Conservation (phyloP, 2,329 filamentous ascomycete species). For the Alternaria brassicicola region DNA sequence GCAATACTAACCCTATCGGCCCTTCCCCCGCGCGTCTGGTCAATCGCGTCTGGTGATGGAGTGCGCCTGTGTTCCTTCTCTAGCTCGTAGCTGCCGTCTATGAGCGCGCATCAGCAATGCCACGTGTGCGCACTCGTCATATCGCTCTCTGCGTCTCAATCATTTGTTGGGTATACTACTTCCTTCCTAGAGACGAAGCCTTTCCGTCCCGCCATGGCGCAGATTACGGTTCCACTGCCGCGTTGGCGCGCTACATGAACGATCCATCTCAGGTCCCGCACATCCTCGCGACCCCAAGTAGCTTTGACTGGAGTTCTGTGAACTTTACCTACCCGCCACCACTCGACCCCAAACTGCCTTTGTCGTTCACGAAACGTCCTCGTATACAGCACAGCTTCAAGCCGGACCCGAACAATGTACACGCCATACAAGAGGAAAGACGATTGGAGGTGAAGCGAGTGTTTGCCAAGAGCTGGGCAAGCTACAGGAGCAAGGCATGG, state of each 20-base stretch:
- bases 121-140: constrained; percentile 38
- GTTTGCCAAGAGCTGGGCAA: constrained; percentile 53
- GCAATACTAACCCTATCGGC: constrained; percentile 11
- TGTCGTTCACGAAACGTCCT: constrained; percentile 37
- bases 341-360: constrained; percentile 36
- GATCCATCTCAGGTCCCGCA: constrained; percentile 27
- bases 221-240: constrained; percentile 25
- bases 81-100: constrained; percentile 1
- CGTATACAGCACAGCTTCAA: constrained; percentile 43
- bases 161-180: constrained; percentile 36
- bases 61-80: not conserved
- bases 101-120: constrained; percentile 27
- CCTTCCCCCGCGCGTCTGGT: not conserved
- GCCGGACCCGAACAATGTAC: constrained; percentile 22
- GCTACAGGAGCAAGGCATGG: constrained; percentile 55
- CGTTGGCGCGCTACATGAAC: constrained; percentile 44
- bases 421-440: constrained; percentile 33
- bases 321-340: constrained; percentile 36
- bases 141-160: constrained; percentile 33
- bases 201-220: constrained; percentile 4
- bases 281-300: constrained; percentile 34
- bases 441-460: constrained; percentile 37
- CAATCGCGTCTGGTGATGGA: constrained; percentile 14
- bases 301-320: constrained; percentile 43
- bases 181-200: constrained; percentile 27